Percentiles rank a stretch among this genome's conserved stretches.
Evolutionary conservation across 2,329 filamentous ascomycete genomes (phyloP).

Genomic region (Pseudopithomyces maydicus): DNA sequence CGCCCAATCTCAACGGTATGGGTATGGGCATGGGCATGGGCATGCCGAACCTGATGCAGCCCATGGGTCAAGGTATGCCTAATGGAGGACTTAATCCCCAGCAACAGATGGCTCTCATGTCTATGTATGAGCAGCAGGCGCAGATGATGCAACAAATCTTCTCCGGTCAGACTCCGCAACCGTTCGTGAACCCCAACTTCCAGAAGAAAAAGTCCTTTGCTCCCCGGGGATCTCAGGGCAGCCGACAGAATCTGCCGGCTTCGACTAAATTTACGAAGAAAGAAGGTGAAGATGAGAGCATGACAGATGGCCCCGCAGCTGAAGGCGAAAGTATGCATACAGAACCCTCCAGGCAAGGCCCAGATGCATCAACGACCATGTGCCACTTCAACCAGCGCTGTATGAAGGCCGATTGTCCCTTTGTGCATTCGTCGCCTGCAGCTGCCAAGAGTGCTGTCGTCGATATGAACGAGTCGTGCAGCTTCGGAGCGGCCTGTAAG

Average conservation of each 20-base stretch:
- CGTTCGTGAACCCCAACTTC: constrained; percentile 60
- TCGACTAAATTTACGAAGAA: constrained; percentile 58
- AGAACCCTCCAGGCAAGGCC: constrained; percentile 65
- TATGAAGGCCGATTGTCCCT: constrained; percentile 87
- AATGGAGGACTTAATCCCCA: constrained; percentile 65
- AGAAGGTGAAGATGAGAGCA: constrained; percentile 44
- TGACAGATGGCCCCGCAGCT: constrained; percentile 41
- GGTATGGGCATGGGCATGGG: constrained; percentile 36
- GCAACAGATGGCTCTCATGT: constrained; percentile 75
- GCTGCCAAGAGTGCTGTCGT: constrained; percentile 77
- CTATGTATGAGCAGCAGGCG: constrained; percentile 83
- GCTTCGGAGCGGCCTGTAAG: constrained; percentile 89
- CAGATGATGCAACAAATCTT: constrained; percentile 54
- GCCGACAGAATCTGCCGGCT: constrained; percentile 57
- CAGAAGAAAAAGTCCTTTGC: constrained; percentile 67
- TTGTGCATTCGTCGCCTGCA: constrained; percentile 91
- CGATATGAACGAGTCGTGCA: constrained; percentile 80
- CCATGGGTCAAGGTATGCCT: constrained; percentile 51
- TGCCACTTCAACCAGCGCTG: constrained; percentile 92
- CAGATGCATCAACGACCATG: constrained; percentile 67
- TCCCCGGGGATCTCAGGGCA: constrained; percentile 47
- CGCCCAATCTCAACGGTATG: constrained; percentile 39
- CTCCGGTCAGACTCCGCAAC: constrained; percentile 49
- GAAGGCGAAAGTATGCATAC: constrained; percentile 60
- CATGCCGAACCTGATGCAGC: constrained; percentile 40